Evolutionary conservation across 768 basidiomycete species (phyloP).

Genomic region (Kwoniella bestiolae): DNA sequence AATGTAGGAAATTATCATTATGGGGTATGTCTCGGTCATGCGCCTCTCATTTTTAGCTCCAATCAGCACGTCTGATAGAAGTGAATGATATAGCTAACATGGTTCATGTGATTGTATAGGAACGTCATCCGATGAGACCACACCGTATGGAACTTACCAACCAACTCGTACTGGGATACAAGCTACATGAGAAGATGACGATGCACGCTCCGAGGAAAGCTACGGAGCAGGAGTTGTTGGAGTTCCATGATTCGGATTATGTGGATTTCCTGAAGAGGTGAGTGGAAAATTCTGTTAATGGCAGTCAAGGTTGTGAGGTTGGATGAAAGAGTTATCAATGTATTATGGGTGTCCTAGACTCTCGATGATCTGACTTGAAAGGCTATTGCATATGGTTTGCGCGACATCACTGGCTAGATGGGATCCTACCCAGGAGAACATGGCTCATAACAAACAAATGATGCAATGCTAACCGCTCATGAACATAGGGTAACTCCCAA

Average conservation of each 20-base stretch:
- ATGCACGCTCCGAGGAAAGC: constrained; percentile 88
- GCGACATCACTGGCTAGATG: too few species aligned
- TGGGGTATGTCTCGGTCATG: constrained; percentile 73
- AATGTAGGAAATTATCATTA: constrained; percentile 95
- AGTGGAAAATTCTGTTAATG: constrained; percentile 43
- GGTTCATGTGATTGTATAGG: constrained; percentile 62
- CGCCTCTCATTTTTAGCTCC: too few species aligned
- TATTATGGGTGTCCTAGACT: not conserved
- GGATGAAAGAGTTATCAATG: not conserved
- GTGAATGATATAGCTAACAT: not conserved
- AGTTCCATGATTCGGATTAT: constrained; percentile 93
- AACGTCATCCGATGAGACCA: constrained; percentile 98
- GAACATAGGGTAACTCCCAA: constrained; percentile 77
- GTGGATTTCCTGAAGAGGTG: constrained; percentile 92
- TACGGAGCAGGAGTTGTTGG: constrained; percentile 83
- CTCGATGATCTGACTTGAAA: too few species aligned
- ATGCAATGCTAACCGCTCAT: not conserved
- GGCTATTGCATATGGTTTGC: too few species aligned
- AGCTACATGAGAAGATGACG: constrained; percentile 92
- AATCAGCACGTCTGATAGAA: too few species aligned
- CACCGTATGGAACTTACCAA: constrained; percentile 95
- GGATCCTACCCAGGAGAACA: too few species aligned
- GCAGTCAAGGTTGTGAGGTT: not conserved
- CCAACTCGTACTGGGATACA: constrained; percentile 92
- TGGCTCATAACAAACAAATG: too few species aligned